Percentiles rank a stretch among this genome's conserved stretches.
phyloP scores from a whole-genome alignment of 306 rosid genomes.

The Begonia masoniana region DNA sequence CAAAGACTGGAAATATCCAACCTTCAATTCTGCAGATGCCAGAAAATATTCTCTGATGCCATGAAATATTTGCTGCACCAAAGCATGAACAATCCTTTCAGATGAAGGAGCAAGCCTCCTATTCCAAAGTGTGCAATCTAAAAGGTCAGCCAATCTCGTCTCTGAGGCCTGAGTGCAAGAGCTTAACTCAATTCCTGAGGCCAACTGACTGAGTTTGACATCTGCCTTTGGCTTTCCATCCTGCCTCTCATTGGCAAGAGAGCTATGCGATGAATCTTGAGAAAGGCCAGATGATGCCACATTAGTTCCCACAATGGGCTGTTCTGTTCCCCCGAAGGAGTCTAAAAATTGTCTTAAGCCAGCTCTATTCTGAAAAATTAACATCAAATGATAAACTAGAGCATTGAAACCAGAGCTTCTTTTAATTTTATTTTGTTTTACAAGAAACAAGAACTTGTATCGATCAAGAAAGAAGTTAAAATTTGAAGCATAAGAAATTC shows the following conservation, averaged over 20 bases:
- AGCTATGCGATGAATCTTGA: slow-evolving; percentile 32
- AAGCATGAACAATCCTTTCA: slow-evolving; percentile 89
- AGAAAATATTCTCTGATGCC: slow-evolving; percentile 92
- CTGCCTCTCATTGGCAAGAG: slow-evolving; percentile 54
- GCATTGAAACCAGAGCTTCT: too few species aligned
- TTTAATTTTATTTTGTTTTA: too few species aligned
- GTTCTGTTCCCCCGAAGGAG: slow-evolving; percentile 90
- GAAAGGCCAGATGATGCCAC: slow-evolving; percentile 28
- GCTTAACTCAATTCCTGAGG: slow-evolving; percentile 57
- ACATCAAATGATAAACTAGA: slow-evolving; percentile 8
- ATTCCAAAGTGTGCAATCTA: slow-evolving; percentile 96
- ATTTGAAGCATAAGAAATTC: too few species aligned
- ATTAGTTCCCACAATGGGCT: slow-evolving; percentile 30
- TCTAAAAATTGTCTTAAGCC: slow-evolving; percentile 92
- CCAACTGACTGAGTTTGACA: slow-evolving; percentile 90
- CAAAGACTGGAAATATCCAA: slow-evolving; percentile 15
- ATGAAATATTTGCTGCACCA: slow-evolving; percentile 94
- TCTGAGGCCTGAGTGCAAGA: slow-evolving; percentile 56
- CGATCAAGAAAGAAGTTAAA: too few species aligned
- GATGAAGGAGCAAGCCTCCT: slow-evolving; percentile 97
- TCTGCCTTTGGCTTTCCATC: slow-evolving; percentile 59
- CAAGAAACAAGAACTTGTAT: too few species aligned
- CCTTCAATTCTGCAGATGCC: slow-evolving; percentile 95
- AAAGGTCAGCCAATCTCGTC: slow-evolving; percentile 91
- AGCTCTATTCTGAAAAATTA: slow-evolving; percentile 63